Evolutionary conservation across 768 basidiomycete genomes (phyloP), one percentile per base, ranked within the genome.

Genomic region (Lentinula boryana): DNA sequence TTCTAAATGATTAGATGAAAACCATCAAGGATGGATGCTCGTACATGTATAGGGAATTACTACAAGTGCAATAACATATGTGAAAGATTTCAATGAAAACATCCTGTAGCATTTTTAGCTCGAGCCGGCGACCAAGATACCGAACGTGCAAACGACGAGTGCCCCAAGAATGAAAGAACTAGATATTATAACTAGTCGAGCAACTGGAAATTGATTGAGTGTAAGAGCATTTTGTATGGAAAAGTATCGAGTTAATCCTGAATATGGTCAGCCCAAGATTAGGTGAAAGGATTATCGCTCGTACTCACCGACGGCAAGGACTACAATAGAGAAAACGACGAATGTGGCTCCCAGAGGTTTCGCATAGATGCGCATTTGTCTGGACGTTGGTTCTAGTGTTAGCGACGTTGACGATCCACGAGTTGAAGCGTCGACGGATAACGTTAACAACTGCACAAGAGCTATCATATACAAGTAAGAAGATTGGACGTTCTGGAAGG

Each of bases 181-280:
- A 7, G 40, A 10, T 13, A 56, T 36, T 9, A 56, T 43, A 5
- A 56, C 12, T 13, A 43, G 15, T 43, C 55, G 38, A 9, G 40
- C 55, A 16, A 43, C 55, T 41, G 79, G 77, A 63, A 80, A 81
- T 36, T 70, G 51, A 4, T 78, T 78, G 2, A 68, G 65, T 3
- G 72, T 63, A 40, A 81, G 72, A 8, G 78, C 73, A 1, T 65
- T 60, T 61, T 81, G 80, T 10, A 60, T 44, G 3, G 55, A 53
- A 56, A 63, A 70, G 59, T 68, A 69, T 7, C 69, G 60, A 2
- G 41, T 74, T 64, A 31, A 32, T 1, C 69, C 69, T 70, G 53
- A 7, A 36, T 31, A 10, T 12, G 36, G 32, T 38, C 36, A 48
- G 21, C 9, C 12, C 21, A 31, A 38, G 21, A 21, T 5, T 12